Evolutionary conservation across 495 filamentous ascomycete species (phyloP), one percentile per base, ranked within the genome.

Genomic region (Talaromyces ruber): DNA sequence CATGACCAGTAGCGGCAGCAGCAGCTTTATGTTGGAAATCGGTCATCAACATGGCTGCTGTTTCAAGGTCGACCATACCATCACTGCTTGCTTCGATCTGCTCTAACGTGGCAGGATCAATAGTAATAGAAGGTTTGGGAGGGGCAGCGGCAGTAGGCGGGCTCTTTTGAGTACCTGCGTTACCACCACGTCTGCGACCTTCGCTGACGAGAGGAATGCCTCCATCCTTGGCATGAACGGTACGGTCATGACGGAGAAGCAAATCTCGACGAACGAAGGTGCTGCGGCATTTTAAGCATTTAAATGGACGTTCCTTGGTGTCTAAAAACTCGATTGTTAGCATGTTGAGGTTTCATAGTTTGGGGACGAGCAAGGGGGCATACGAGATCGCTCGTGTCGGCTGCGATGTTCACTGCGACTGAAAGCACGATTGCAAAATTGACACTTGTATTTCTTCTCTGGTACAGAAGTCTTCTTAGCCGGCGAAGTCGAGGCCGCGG

Each of bases 381-480:
- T 92, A 98, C 94, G 94, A 68, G 93, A 97, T 76, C 94, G 83
- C 75, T 98, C 94, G 78, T 98, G 94, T 79, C 94, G 82, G 76
- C 92, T 97, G 65, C 95, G 86, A 76, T 98, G 94, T 74, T 98
- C 95, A 72, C 92, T 97, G 72, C 95, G 83, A 79, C 91, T 96
- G 73, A 98, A 98, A 59, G 94, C 94, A 71, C 94, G 85, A 75
- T 89, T 91, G 81, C 94, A 98, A 76, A 97, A 98, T 82, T 96
- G 91, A 79, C 94, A 98, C 76, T 98, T 97, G 85, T 98, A 98
- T 76, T 96, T 97, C 81, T 93, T 91, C 80, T 97, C 93, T 50
- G 93, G 90, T 52, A 84, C 80, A 34, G 82, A 81, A 63, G 83
- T 78, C 69, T 86, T 85, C 71, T 82, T 81, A 60, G 80, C 72